A percentile compares a stretch with the other conserved stretches of the same genome.
phyloP scores from a whole-genome alignment of 2,329 filamentous ascomycete genomes.

The Hymenoscyphus occultus region DNA sequence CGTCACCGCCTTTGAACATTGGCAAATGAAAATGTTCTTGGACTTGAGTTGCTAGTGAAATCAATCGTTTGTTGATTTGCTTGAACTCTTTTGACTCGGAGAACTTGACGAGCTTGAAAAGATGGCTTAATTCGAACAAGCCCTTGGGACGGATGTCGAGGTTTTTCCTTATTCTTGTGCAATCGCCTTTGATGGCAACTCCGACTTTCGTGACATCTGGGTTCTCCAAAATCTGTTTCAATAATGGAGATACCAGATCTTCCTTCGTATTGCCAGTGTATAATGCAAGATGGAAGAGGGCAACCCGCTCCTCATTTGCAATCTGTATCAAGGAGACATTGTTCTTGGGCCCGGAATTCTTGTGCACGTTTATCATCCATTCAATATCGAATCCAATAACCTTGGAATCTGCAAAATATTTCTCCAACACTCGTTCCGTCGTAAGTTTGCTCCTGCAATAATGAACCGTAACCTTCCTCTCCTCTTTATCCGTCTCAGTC shows the following conservation, averaged over 20 bases:
- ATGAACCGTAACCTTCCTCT: slow-evolving; percentile 62
- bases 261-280: slow-evolving; percentile 46
- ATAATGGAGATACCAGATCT: slow-evolving; percentile 66
- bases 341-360: slow-evolving; percentile 51
- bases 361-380: slow-evolving; percentile 61
- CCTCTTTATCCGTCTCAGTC: slow-evolving; percentile 35
- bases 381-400: slow-evolving; percentile 89
- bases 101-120: slow-evolving; percentile 75
- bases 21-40: slow-evolving; percentile 69
- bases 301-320: slow-evolving; percentile 72
- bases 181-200: slow-evolving; percentile 70
- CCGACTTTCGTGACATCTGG: slow-evolving; percentile 69
- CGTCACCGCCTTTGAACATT: slow-evolving; percentile 64
- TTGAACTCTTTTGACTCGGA: slow-evolving; percentile 45
- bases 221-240: slow-evolving; percentile 71
- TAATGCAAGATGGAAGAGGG: slow-evolving; percentile 74
- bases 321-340: slow-evolving; percentile 83
- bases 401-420: slow-evolving; percentile 65
- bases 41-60: slow-evolving; percentile 68
- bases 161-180: slow-evolving; percentile 63
- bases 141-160: slow-evolving; percentile 64
- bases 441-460: slow-evolving; percentile 70
- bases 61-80: slow-evolving; percentile 62
- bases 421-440: slow-evolving; percentile 62
- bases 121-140: slow-evolving; percentile 76